Evolutionary conservation across 768 basidiomycete genomes (phyloP), one percentile per base, ranked within the genome.

Genomic region (Trametes elegans): DNA sequence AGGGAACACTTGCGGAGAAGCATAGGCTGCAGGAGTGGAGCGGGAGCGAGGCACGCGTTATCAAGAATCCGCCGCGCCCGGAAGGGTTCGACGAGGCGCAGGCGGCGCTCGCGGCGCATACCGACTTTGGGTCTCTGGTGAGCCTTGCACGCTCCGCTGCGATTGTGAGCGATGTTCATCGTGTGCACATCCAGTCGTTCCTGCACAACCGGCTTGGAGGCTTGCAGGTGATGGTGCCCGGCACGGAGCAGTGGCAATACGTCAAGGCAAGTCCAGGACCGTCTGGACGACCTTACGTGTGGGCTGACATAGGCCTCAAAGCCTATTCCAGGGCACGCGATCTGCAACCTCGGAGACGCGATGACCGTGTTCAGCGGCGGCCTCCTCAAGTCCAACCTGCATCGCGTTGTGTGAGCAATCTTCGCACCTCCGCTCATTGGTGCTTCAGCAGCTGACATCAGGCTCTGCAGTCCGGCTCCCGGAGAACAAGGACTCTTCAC

Each of bases 181-280:
- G n/a, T n/a, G n/a, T n/a, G n/a, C n/a, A n/a, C n/a, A n/a, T n/a
- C n/a, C 57, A 85, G 80, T 82, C 84, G 0, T 82, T 88, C 71
- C 72, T 89, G 51, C 83, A 87, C 61, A 88, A 88, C 64, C 77
- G 76, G 2, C 76, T 87, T 0, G 87, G 87, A 7, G 87, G 87
- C 0, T 72, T 90, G 5, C 87, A 88, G 55, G 86, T 88, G 0
- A 70, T 87, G 31, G 76, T 78, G 0, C 85, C 84, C 0, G 84
- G 80, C 16, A 62, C 76, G 3, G 78, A 84, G 16, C 64, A 76
- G 23, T 88, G 87, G 87, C 79, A 79, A 63, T 88, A 87, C 58
- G 73, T 88, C 59, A 81, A 81, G 77, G 85, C 78, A 27, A 16
- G 59, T n/a, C n/a, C n/a, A n/a, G n/a, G n/a, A n/a, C n/a, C n/a